phyloP scores from a whole-genome alignment of 805 yeast species.

The Starmerella apicola region DNA sequence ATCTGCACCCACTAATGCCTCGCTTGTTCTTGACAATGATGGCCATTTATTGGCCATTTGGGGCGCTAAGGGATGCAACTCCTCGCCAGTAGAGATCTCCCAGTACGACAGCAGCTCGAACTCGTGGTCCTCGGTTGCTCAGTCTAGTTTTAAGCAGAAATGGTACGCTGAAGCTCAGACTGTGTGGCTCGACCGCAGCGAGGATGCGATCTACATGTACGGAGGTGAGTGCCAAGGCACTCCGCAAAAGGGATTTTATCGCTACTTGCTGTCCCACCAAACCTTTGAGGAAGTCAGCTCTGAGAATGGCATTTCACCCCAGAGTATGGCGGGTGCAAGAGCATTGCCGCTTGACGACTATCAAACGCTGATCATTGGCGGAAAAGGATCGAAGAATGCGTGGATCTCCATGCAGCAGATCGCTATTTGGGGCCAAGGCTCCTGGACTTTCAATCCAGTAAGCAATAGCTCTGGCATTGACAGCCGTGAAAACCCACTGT shows the following conservation, averaged over 20 bases:
- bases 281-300: conserved; percentile 11
- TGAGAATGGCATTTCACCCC: conserved; percentile 18
- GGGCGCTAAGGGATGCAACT: conserved; percentile 20
- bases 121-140: conserved; percentile 20
- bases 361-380: conserved; percentile 42
- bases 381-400: conserved; percentile 40
- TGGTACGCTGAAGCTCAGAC: conserved; percentile 21
- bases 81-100: conserved; percentile 20
- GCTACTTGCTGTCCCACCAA: conserved; percentile 16
- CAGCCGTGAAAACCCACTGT: conserved; percentile 41
- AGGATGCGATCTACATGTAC: conserved; percentile 22
- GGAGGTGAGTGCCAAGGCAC: conserved; percentile 25
- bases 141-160: conserved; percentile 11
- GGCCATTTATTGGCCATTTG: conserved; percentile 21
- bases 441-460: conserved; percentile 49
- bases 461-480: conserved; percentile 31
- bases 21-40: conserved; percentile 22
- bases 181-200: conserved; percentile 21
- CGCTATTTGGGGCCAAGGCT: conserved; percentile 55
- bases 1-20: conserved; percentile 22
- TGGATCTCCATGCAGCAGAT: conserved; percentile 66
- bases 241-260: conserved; percentile 18
- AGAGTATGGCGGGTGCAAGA: conserved; percentile 20
- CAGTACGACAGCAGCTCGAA: conserved; percentile 13
- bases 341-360: conserved; percentile 14